Evolutionary conservation across 352 stramenopile species (phyloP).

Genomic region (Phytophthora citricola): DNA sequence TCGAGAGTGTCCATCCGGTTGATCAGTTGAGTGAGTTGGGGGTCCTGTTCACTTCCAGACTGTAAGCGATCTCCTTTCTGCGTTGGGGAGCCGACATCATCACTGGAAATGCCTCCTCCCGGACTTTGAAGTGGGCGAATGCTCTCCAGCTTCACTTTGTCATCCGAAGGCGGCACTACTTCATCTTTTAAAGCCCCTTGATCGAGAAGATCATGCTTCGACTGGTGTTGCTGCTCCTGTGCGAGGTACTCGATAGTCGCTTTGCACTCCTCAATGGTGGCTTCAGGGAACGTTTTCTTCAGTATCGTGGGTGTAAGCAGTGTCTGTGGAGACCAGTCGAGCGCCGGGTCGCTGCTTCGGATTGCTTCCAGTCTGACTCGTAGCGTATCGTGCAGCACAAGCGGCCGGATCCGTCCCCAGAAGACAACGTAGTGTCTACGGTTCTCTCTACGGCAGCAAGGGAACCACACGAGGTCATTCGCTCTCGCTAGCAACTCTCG

Average conservation of each 20-base stretch:
- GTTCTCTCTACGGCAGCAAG: constrained; percentile 15
- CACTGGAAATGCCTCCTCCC: constrained; percentile 7
- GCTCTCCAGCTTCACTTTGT: constrained; percentile 6
- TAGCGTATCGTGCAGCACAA: constrained; percentile 25
- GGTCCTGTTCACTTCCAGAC: background rate
- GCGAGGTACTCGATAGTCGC: constrained; percentile 32
- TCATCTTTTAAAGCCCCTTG: background rate
- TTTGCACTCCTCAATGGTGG: constrained; percentile 19
- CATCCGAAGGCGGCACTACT: background rate
- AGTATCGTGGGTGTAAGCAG: constrained; percentile 21
- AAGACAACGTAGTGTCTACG: constrained; percentile 23
- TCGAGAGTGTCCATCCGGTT: constrained; percentile 20
- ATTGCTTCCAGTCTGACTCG: constrained; percentile 9
- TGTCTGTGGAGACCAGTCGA: constrained; percentile 24
- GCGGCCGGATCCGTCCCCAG: constrained; percentile 32
- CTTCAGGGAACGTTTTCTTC: constrained; percentile 27
- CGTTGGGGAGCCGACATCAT: constrained; percentile 2
- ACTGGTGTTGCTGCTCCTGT: constrained; percentile 15
- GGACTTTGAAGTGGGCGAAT: constrained; percentile 11
- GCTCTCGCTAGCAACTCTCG: constrained; percentile 28
- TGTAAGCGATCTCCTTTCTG: background rate
- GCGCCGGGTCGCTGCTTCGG: background rate
- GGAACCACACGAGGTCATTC: constrained; percentile 27
- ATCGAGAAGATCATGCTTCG: constrained; percentile 14
- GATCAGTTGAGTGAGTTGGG: constrained; percentile 4